Evolutionary conservation across 2,329 filamentous ascomycete species (phyloP), one percentile per base, ranked within the genome.

Genomic region (Leptographium procerum): DNA sequence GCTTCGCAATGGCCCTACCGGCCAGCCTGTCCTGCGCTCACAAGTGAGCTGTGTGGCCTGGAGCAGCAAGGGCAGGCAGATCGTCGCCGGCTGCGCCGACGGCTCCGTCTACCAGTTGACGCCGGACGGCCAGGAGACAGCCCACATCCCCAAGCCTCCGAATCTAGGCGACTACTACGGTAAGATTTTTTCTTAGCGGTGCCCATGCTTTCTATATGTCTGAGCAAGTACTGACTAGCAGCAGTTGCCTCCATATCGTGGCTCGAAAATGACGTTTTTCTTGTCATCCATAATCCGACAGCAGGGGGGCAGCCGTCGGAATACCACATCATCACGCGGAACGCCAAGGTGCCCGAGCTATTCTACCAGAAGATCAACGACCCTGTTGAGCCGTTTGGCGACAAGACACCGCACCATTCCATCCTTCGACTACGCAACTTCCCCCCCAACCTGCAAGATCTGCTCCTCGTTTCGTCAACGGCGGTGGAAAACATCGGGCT

Each of bases 51-150:
- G 88, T 66, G 81, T 89, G 7, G 86, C 88, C 58, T 99, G 95
- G 94, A 99, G 94, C 70, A 87, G 84, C 61, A 89, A 86, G 69
- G 94, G 94, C 52, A 99, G 96, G 70, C 92, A 97, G 69, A 77
- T 99, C 50, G 86, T 95, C 51, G 91, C 89, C 64, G 94, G 95
- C 19, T 77, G 94, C 65, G 84, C 79, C 8, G 84, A 96, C 71
- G 94, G 94, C 59, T 85, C 84, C 14, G 85, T 87, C 56, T 81
- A 82, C 58, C 91, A 96, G 70, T 86, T 97, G 81, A 90, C 88
- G 9, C 89, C 88, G 0, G 83, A 89, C 65, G 92, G 92, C 52
- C 80, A 80, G 47, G 78, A 82, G 31, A 94, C 92, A 72, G 91
- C 80, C 40, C 79, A 85, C 56, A 88, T 99, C 52, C 90, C 91